Base-by-base conservation (phyloP, 305 asterid genomes). In the Solanum hybrid region DNA sequence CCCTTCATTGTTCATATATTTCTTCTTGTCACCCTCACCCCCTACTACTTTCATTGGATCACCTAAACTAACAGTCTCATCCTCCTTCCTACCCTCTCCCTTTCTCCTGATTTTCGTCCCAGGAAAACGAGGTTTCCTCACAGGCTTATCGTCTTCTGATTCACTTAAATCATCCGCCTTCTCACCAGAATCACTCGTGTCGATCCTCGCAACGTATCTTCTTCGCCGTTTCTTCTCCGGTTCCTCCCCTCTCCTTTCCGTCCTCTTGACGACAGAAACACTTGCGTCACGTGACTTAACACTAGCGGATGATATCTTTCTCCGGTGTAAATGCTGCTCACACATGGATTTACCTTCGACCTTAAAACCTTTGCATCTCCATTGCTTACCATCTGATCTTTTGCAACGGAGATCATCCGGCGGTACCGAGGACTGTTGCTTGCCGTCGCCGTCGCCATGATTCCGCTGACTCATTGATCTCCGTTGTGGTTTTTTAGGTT, bases 341-440 rank as follows among this genome's bases (percentile, higher is more conserved):
- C 94, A 93, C 17, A 76, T n/a, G 14, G 26, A 17, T 26, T 85
- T 64, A 20, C 34, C 91, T 36, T 90, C 86, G 86, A 91, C 88
- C 89, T 84, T 92, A 91, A 89, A 90, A 26, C 51, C 69, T 27
- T 24, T 11, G 81, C 95, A 92, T 71, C 89, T 91, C 93, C 94
- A 87, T 2, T 37, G 1, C 79, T 78, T 89, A 5, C 93, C 92
- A 60, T 89, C 94, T 26, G 26, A 88, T 88, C 88, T 64, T 7
- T 0, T n/a, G 89, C 94, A 92, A 11, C 94, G 92, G n/a, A 90
- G 91, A 3, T 82, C 88, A 2, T 89, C 90, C 90, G 93, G 93
- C 87, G 91, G 91, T 24, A 29, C 82, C 80, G 87, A 64, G 6
- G 73, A 64, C 13, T 7, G 72, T 64, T 22, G 11, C 72, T 64